Conservation (phyloP, 768 basidiomycete species). For the Mycena olivaceomarginata region DNA sequence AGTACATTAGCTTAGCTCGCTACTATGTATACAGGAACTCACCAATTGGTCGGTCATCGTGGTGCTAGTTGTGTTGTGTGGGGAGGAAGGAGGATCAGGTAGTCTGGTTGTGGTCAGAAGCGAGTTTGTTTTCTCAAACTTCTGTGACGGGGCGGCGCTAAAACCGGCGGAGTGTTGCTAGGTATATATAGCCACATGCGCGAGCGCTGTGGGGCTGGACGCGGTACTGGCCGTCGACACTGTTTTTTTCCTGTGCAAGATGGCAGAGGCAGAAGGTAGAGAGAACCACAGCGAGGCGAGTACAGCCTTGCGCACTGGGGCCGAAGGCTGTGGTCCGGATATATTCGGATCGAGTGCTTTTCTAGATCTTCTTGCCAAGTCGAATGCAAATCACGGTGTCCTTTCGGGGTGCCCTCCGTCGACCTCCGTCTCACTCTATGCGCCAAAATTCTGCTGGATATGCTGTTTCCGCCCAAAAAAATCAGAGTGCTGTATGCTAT, state of each 20-base stretch:
- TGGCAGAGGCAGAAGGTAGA: too few relatives aligned
- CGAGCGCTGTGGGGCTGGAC: neutral
- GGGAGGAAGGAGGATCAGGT: constrained; percentile 15
- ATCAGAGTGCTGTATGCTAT: too few relatives aligned
- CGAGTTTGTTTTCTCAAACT: constrained; percentile 35
- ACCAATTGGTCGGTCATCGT: constrained; percentile 78
- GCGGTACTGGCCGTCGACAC: constrained; percentile 12
- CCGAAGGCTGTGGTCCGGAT: too few relatives aligned
- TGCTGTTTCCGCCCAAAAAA: too few relatives aligned
- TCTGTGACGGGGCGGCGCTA: constrained; percentile 25
- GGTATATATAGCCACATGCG: constrained; percentile 18
- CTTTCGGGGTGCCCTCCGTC: too few relatives aligned
- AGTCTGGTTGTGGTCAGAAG: neutral
- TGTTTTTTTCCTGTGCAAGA: neutral
- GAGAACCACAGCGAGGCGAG: too few relatives aligned
- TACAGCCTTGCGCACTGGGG: too few relatives aligned
- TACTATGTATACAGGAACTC: constrained; percentile 43
- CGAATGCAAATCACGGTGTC: too few relatives aligned
- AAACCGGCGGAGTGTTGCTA: neutral
- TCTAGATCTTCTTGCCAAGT: too few relatives aligned
- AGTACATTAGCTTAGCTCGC: constrained; percentile 13
- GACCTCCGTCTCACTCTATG: too few relatives aligned
- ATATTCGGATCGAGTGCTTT: too few relatives aligned
- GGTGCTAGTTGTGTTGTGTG: constrained; percentile 47
- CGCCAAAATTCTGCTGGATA: too few relatives aligned